phyloP scores from a whole-genome alignment of 176 grass and related monocot genomes.

The Aegilops sharonensis region DNA sequence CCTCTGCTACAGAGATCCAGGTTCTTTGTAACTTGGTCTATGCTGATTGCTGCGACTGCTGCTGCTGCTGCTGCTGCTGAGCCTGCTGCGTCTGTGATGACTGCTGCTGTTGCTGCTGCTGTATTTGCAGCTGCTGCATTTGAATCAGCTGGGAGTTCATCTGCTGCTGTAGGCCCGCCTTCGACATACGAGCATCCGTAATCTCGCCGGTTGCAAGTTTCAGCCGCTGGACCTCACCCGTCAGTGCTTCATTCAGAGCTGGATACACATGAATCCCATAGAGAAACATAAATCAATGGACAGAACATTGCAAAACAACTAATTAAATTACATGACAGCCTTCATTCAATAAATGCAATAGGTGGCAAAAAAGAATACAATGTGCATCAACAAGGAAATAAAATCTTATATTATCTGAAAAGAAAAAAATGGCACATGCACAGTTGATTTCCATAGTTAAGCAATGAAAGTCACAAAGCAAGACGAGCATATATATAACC shows the following conservation, averaged over 20 bases:
- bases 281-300: not conserved
- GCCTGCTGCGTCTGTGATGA: slow-evolving; percentile 29
- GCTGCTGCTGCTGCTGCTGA: slow-evolving; percentile 32
- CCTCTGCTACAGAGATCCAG: not conserved
- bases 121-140: slow-evolving; percentile 79
- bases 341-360: not conserved
- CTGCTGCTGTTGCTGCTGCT: slow-evolving; percentile 56
- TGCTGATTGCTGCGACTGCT: slow-evolving; percentile 45
- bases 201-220: slow-evolving; percentile 79
- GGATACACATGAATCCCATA: slow-evolving; percentile 23
- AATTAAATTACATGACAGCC: not conserved
- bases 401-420: not conserved
- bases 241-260: slow-evolving; percentile 91
- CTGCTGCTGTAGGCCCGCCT: slow-evolving; percentile 55
- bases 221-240: slow-evolving; percentile 71
- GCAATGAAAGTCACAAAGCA: not conserved
- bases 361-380: not conserved
- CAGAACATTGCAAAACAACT: not conserved
- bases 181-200: slow-evolving; percentile 48
- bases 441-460: not conserved
- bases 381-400: not conserved
- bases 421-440: not conserved
- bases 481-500: too few species aligned
- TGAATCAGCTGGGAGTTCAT: slow-evolving; percentile 86
- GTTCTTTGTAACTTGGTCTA: slow-evolving; percentile 11